phyloP scores from a whole-genome alignment of 331 rosid genomes.

The Pyracantha coccinea region DNA sequence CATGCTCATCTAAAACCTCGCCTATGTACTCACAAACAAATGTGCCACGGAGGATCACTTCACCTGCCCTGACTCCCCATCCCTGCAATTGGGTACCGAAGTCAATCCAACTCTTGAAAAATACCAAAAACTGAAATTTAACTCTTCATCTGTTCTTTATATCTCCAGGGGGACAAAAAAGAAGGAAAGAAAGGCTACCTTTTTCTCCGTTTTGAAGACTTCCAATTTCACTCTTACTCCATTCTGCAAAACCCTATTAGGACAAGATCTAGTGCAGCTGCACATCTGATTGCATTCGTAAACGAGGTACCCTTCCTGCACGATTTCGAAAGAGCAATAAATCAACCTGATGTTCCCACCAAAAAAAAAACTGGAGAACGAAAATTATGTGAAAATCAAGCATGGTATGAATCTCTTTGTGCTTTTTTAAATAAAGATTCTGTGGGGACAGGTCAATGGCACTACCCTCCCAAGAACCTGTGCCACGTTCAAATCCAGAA shows the following conservation, averaged over 20 bases:
- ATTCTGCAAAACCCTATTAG: slow-evolving; percentile 88
- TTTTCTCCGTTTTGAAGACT: slow-evolving; percentile 78
- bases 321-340: slow-evolving; percentile 16
- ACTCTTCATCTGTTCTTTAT: not conserved
- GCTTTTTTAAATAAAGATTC: not conserved
- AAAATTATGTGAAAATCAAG: not conserved
- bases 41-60: slow-evolving; percentile 80
- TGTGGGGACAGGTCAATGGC: not conserved
- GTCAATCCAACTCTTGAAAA: not conserved
- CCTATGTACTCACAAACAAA: slow-evolving; percentile 90
- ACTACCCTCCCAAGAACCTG: not conserved
- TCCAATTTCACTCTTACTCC: slow-evolving; percentile 86
- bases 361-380: not conserved
- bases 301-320: slow-evolving; percentile 98
- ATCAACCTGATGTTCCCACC: not conserved
- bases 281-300: slow-evolving; percentile 92
- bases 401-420: not conserved
- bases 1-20: slow-evolving; percentile 67
- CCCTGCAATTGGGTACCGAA: slow-evolving; percentile 40
- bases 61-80: slow-evolving; percentile 94
- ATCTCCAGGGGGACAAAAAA: not conserved
- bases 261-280: slow-evolving; percentile 73
- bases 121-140: not conserved
- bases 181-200: slow-evolving; percentile 36
- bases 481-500: not conserved